Percentiles rank a stretch among this genome's conserved stretches.
Conservation (phyloP, 345 rosid genomes). For the Bruguiera parviflora region DNA sequence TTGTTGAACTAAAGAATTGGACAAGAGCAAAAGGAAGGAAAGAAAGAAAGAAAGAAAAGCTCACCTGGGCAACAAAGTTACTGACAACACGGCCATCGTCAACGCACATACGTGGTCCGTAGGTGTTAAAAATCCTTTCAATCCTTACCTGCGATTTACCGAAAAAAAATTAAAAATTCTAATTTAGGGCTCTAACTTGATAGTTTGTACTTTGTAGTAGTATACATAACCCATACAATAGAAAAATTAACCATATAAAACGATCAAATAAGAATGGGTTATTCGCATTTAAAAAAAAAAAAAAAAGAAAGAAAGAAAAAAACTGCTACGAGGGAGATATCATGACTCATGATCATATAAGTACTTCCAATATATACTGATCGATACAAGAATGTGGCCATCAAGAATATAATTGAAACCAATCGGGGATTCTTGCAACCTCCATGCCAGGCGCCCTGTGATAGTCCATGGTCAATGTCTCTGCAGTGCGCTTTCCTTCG, state of each 20-base stretch:
- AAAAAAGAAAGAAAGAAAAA: no score
- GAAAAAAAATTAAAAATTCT: no score
- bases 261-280: no score
- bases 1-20: not conserved
- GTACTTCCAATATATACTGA: not conserved
- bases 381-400: not conserved
- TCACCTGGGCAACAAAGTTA: conserved; percentile 81
- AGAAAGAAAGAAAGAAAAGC: not conserved
- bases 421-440: conserved; percentile 30
- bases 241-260: not conserved
- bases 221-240: no score
- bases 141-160: conserved; percentile 49
- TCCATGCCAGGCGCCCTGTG: conserved; percentile 69
- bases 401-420: not conserved
- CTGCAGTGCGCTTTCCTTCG: conserved; percentile 84
- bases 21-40: not conserved
- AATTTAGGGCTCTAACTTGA: no score
- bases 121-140: conserved; percentile 80
- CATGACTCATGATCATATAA: no score
- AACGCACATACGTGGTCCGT: conserved; percentile 88
- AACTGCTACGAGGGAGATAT: no score
- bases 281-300: no score
- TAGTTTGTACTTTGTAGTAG: no score
- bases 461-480: conserved; percentile 78
- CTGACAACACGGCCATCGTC: conserved; percentile 90